Evolutionary conservation across 2,329 filamentous ascomycete genomes (phyloP), one percentile per base, ranked within the genome.

Genomic region (Monosporascus cannonballus): DNA sequence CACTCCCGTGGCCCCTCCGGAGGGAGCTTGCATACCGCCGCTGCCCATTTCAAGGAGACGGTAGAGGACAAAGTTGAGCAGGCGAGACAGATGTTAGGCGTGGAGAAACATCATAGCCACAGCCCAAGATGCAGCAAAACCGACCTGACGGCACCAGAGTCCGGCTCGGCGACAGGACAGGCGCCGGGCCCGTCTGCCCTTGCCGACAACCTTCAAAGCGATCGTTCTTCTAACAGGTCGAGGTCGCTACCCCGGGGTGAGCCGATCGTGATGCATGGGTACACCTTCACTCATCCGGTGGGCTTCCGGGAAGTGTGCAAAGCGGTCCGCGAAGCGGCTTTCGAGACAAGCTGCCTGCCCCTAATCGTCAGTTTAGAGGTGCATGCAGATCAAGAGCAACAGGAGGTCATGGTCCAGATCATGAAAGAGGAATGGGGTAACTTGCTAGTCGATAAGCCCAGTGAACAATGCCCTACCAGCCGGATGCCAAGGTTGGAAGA

Each of bases 361-460:
- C 75, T 99, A 39, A 95, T 97, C 54, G 83, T 97, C 59, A 96
- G 91, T 67, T 78, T 97, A 6, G 94, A 99, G 70, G 89, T 97
- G 0, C 93, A 97, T 68, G 87, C 90, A 15, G 83, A 86, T 55
- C 74, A 79, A 1, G 83, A 89, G 50, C 93, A 97, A 69, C 94
- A 99, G 69, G 84, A 90, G 58, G 80, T 88, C 49, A 96, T 97
- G 89, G 92, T 96, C 11, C 81, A 89, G 52, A 96, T 97, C 57
- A 96, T 99, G 87, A 85, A 85, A 59, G 84, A 96, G 60, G 87
- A 89, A 58, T 99, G 92, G 91, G 81, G 79, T 41, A 85, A 81
- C 0, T 73, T 87, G 62, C 76, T 97, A 6, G 76, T 96, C 11
- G 85, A 90, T 22, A 62, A 72, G 50, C 73, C 73, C 38, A 77